phyloP scores from a whole-genome alignment of 768 basidiomycete genomes.

The Myochromella boudieri region DNA sequence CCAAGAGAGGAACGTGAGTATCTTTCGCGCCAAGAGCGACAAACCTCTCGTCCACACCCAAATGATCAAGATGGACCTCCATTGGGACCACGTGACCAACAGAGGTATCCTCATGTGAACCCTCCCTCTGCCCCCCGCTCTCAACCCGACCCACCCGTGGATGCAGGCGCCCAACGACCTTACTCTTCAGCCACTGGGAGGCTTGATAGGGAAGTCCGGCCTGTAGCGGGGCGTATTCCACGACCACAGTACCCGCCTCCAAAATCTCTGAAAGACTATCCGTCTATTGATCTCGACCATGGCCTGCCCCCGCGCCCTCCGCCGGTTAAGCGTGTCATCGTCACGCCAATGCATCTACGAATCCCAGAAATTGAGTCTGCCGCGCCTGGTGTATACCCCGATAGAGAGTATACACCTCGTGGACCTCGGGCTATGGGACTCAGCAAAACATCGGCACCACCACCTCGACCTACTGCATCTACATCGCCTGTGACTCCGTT shows the following conservation, averaged over 20 bases:
- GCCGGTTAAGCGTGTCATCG: slow-evolving; percentile 13
- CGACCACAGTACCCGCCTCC: slow-evolving; percentile 11
- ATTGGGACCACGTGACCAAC: slow-evolving; percentile 7
- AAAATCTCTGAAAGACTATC: slow-evolving; percentile 17
- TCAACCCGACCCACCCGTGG: too few species aligned
- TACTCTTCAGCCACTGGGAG: neutral
- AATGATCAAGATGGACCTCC: slow-evolving; percentile 1
- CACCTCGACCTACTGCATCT: slow-evolving; percentile 3
- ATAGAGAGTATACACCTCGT: slow-evolving; percentile 19
- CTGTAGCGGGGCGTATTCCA: too few species aligned
- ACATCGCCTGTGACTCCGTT: slow-evolving; percentile 13
- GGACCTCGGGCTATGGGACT: slow-evolving; percentile 29
- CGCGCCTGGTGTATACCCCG: slow-evolving; percentile 29
- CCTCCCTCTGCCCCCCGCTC: slow-evolving; percentile 15
- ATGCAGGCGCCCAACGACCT: neutral
- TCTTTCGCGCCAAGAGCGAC: slow-evolving; percentile 4
- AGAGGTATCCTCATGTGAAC: neutral
- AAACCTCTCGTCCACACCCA: neutral
- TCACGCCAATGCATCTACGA: slow-evolving; percentile 9
- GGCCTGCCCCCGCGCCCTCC: slow-evolving; percentile 19
- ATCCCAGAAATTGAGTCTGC: slow-evolving; percentile 10
- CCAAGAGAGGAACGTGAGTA: slow-evolving; percentile 9
- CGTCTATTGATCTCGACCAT: slow-evolving; percentile 25
- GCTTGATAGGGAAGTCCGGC: too few species aligned
- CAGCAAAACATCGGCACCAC: slow-evolving; percentile 3